Percentiles rank a stretch among this genome's conserved stretches.
Evolutionary conservation across 192 early-diverging fungal genomes (phyloP).

Genomic region (Piromyces sp.): DNA sequence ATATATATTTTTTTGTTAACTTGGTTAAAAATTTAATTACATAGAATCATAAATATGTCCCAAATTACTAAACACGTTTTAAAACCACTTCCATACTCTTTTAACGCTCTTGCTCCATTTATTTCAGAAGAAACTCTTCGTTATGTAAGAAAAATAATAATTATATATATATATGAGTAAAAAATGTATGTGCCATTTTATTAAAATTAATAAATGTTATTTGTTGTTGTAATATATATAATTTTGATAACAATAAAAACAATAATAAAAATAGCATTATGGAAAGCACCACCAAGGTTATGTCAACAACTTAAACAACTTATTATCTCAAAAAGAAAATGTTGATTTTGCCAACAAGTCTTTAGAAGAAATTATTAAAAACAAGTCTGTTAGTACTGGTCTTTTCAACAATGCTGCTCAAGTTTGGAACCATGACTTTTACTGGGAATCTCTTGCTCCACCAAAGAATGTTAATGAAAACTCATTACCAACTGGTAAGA

Average conservation of each 20-base stretch:
- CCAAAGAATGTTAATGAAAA: background rate
- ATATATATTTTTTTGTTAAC: too few species aligned
- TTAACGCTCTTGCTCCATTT: slow-evolving; percentile 7
- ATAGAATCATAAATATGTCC: background rate
- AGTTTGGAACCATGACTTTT: slow-evolving; percentile 10
- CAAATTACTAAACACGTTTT: slow-evolving; percentile 9
- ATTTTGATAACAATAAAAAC: too few species aligned
- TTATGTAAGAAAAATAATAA: background rate
- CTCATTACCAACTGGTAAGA: background rate
- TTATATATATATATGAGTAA: too few species aligned
- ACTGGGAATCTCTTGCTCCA: slow-evolving; percentile 1
- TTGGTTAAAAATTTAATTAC: too few species aligned
- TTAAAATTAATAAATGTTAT: too few species aligned
- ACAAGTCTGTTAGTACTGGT: background rate
- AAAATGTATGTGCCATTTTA: too few species aligned
- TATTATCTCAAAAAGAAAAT: background rate
- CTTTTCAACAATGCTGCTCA: slow-evolving; percentile 10
- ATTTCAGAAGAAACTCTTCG: slow-evolving; percentile 7
- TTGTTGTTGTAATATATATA: too few species aligned
- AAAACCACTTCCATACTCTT: slow-evolving; percentile 8
- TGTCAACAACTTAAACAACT: background rate
- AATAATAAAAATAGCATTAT: background rate
- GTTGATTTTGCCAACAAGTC: background rate
- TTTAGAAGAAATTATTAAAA: background rate
- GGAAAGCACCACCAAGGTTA: background rate